A percentile compares a stretch with the other conserved stretches of the same genome.
phyloP scores from a whole-genome alignment of 495 filamentous ascomycete genomes.

The Daldinia concentrica region DNA sequence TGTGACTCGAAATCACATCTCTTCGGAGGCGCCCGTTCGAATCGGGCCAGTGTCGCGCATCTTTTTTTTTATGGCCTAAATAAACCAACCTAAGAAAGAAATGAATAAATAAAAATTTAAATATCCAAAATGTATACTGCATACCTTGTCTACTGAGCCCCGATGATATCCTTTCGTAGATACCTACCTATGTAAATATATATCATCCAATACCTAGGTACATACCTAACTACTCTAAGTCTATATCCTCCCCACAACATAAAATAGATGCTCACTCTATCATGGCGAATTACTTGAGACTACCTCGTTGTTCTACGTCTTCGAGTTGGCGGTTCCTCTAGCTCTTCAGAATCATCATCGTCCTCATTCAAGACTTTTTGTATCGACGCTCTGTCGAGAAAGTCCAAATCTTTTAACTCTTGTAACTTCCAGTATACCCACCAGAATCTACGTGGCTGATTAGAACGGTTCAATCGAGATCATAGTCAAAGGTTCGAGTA shows the following conservation, averaged over 20 bases:
- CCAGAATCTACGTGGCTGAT: background rate
- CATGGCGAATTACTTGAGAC: background rate
- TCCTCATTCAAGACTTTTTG: background rate
- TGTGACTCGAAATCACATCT: slow-evolving; percentile 30
- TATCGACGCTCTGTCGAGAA: background rate
- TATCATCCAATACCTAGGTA: too few species aligned
- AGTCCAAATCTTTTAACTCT: background rate
- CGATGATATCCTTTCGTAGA: too few species aligned
- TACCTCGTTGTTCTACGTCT: background rate
- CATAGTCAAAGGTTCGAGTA: background rate
- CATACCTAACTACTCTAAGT: too few species aligned
- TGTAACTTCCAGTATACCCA: background rate
- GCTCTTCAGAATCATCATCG: background rate
- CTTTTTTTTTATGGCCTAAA: background rate
- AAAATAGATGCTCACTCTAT: too few species aligned
- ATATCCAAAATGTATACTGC: too few species aligned
- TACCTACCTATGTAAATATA: too few species aligned
- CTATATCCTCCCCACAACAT: too few species aligned
- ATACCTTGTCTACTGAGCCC: too few species aligned
- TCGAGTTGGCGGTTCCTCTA: background rate
- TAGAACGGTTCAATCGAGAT: background rate
- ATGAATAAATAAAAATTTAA: too few species aligned
- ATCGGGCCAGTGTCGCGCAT: slow-evolving; percentile 14
- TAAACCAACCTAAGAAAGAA: too few species aligned
- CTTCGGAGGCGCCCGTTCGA: slow-evolving; percentile 27